A percentile compares a stretch with the other conserved stretches of the same genome.
phyloP scores from a whole-genome alignment of 2,329 filamentous ascomycete species.

The Talaromyces atroroseus region DNA sequence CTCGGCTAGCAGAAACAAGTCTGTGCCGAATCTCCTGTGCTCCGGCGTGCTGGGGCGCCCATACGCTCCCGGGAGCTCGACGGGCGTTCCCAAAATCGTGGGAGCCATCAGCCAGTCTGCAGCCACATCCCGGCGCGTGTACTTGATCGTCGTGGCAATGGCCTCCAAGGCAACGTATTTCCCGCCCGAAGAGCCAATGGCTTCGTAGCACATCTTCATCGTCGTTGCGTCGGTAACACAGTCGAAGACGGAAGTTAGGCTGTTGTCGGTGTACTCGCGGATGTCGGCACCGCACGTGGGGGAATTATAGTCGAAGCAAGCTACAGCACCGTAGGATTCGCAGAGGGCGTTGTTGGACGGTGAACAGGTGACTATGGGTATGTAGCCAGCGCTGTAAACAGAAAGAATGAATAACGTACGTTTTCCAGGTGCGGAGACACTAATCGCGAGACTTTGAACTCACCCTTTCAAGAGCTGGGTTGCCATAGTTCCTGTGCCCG shows the following conservation, averaged over 20 bases:
- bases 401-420: neutral
- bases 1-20: too few relatives aligned
- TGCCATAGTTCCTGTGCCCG: constrained; percentile 40
- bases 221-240: constrained; percentile 35
- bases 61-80: neutral
- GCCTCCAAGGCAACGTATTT: neutral
- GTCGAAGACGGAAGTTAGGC: constrained; percentile 40
- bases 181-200: constrained; percentile 33
- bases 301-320: constrained; percentile 43
- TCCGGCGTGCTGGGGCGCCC: neutral
- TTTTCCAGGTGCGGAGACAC: too few relatives aligned
- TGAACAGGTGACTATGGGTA: constrained; percentile 43
- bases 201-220: constrained; percentile 33
- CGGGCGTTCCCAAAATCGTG: too few relatives aligned
- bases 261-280: constrained; percentile 33
- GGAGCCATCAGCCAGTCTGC: neutral
- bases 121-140: neutral
- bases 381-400: constrained; percentile 31
- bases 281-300: constrained; percentile 34
- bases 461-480: constrained; percentile 43
- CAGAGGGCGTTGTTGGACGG: constrained; percentile 40
- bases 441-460: too few relatives aligned
- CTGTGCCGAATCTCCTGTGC: too few relatives aligned
- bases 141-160: neutral
- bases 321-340: constrained; percentile 38